Base-by-base conservation (phyloP, 306 rosid species). In the Quercus engelmannii region DNA sequence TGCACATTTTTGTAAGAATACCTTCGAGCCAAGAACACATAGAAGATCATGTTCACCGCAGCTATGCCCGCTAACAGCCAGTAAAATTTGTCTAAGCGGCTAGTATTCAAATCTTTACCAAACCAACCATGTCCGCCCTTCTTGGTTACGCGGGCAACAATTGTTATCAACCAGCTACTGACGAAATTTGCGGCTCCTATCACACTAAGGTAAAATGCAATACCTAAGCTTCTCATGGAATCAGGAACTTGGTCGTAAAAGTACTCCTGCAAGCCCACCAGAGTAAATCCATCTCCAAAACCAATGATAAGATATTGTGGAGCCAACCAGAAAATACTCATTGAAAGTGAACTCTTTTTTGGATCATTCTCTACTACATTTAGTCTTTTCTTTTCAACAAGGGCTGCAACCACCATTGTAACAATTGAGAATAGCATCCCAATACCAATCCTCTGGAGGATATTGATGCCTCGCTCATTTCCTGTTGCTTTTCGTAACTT, bases 181-280 rank as follows among this genome's bases (percentile, higher is more conserved):
- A 90, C 43, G 70, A 94, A 94, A 76, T 80, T 94, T n/a, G 84
- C 88, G 13, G 92, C 93, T 2, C 97, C 99, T 13, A 87, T 81
- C 25, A 95, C 97, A 56, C 97, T 88, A 5, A 95, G 67, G 69
- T 92, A 95, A 33, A 94, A 82, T 1, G 98, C 98, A 68, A 94
- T 89, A 17, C 97, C 99, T 21, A 94, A 61, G 75, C 97, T 94
- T 70, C 99, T 86, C 99, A 94, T 94, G 2, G 99, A 90, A 7
- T 94, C 99, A 0, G 99, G 99, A 46, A 90, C 99, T 83, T 94
- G 99, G 61, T 90, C 97, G 46, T 92, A 94, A 41, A 92, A 94
- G 21, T 92, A 91, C 78, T 94, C 99, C 56, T 94, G 99, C 77
- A 92, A 80, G 1, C 99, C 99, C 26, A 92, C 97, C 2, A 94